Evolutionary conservation across 1,284 basidiomycete genomes (phyloP).

Genomic region (Baeospora myosura): DNA sequence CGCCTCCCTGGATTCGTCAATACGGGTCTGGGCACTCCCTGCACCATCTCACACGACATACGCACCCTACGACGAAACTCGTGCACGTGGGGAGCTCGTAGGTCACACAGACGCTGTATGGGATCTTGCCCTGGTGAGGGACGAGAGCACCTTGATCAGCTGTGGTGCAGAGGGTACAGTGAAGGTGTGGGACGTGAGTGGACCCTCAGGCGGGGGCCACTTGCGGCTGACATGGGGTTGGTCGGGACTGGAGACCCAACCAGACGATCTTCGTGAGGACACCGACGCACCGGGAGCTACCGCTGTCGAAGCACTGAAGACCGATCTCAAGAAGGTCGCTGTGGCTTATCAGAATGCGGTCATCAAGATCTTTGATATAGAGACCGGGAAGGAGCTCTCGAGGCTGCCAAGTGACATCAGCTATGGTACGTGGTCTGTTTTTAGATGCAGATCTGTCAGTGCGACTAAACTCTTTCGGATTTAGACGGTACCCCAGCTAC

Average conservation of each 20-base stretch:
- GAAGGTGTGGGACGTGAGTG: slow-evolving; percentile 87
- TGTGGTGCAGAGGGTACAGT: slow-evolving; percentile 88
- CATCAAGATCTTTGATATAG: slow-evolving; percentile 87
- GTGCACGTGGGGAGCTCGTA: slow-evolving; percentile 73
- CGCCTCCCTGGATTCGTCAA: slow-evolving; percentile 88
- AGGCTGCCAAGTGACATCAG: slow-evolving; percentile 62
- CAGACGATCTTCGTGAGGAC: slow-evolving; percentile 45
- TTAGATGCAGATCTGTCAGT: slow-evolving; percentile 6
- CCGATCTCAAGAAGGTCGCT: slow-evolving; percentile 73
- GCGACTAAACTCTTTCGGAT: slow-evolving; percentile 9
- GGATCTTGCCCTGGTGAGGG: slow-evolving; percentile 78
- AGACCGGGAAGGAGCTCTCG: slow-evolving; percentile 74
- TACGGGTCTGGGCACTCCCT: slow-evolving; percentile 86
- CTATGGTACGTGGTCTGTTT: slow-evolving; percentile 46
- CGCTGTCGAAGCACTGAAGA: slow-evolving; percentile 73
- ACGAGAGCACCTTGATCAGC: slow-evolving; percentile 77
- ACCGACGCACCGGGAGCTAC: slow-evolving; percentile 63
- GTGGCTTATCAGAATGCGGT: slow-evolving; percentile 88
- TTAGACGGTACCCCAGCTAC: slow-evolving; percentile 64
- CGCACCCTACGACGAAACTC: slow-evolving; percentile 78
- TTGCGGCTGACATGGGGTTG: slow-evolving; percentile 77
- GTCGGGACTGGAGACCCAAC: slow-evolving; percentile 49
- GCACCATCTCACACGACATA: slow-evolving; percentile 70
- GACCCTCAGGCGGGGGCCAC: slow-evolving; percentile 50
- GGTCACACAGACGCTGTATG: slow-evolving; percentile 94